Evolutionary conservation across 2,329 filamentous ascomycete genomes (phyloP), one percentile per base, ranked within the genome.

Genomic region (Pleomassaria siparia): DNA sequence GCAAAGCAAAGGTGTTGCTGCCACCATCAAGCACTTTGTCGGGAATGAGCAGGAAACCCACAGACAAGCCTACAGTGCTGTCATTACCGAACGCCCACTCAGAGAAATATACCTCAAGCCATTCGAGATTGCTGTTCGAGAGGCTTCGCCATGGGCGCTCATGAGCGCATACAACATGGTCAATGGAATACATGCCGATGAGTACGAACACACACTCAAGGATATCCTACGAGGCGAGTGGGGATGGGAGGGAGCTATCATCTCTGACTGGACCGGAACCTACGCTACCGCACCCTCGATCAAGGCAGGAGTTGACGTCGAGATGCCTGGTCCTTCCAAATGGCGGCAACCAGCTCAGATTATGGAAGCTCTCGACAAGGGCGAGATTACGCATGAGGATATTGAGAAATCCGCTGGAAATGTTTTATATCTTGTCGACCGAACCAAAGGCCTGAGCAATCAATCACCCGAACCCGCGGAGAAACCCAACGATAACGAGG

Each of bases 1-100:
- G 45, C 89, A 94, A 63, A 84, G 85, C 20, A 85, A 83, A 50
- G 85, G 86, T 1, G 80, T 94, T 29, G 84, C 85, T 7, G 87
- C 89, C 10, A 89, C 88, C 0, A 84, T 91, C 56, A 94, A 94
- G 74, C 89, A 87, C 65, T 88, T 87, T 51, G 83, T 86, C 15
- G 83, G 77, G n/a, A 89, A 89, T 49, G 86, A 89, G 63, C 83
- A 88, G 63, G 86, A 89, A 66, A 88, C 86, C 0, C 74, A 84
- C 60, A 78, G 85, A 43, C 74, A 85, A 55, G 84, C 80, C 0
- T 79, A 87, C 49, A 78, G 88, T 65, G 83, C 84, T 2, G 71
- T 82, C 22, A 76, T 89, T 39, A 77, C 81, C 22, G 85, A 89
- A 57, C 76, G 86, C 28, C 77, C 85, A 2, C 71, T 89, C 22